Evolutionary conservation across 139 green algal genomes (phyloP), one percentile per base, ranked within the genome.

Genomic region (Haematococcus lacustris): DNA sequence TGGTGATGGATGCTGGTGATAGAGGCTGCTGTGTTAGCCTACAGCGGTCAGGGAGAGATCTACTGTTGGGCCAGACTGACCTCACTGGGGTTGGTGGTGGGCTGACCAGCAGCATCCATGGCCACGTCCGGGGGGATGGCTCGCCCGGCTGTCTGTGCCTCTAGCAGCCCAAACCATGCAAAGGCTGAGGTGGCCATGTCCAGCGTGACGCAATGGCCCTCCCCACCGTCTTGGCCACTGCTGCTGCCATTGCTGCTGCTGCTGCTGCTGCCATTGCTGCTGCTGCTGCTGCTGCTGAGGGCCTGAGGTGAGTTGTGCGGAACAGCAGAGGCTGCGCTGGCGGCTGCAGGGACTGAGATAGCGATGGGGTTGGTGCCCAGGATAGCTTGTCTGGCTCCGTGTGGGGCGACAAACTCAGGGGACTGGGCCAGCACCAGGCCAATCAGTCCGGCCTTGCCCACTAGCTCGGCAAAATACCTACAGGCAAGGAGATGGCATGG

Each of bases 291-390:
- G n/a, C n/a, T n/a, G n/a, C n/a, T n/a, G 73, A 73, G 1, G n/a
- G n/a, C n/a, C n/a, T n/a, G n/a, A n/a, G n/a, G n/a, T n/a, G n/a
- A n/a, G n/a, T n/a, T n/a, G n/a, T n/a, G n/a, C n/a, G n/a, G n/a
- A n/a, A n/a, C n/a, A n/a, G n/a, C n/a, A n/a, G n/a, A n/a, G n/a
- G n/a, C 32, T 28, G 51, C 51, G 38, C 30, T 70, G n/a, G n/a
- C n/a, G n/a, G n/a, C n/a, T n/a, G n/a, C n/a, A 9, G 87, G 87
- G 2, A 91, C 83, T 53, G 76, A 83, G 41, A 88, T 75, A n/a
- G 82, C 87, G 69, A 94, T 91, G 41, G 89, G 89, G 76, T 94
- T 93, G 67, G 89, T 94, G 47, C 89, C 89, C 75, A 93, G 93
- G 40, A 94, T 82, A 26, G 87, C 78, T 71, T 94, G 71, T 60